These are phyloP conservation scores for Fonsecaea erecta DNA, from an alignment of 2,329 filamentous ascomycete species.

Conservation along the genomic window DNA sequence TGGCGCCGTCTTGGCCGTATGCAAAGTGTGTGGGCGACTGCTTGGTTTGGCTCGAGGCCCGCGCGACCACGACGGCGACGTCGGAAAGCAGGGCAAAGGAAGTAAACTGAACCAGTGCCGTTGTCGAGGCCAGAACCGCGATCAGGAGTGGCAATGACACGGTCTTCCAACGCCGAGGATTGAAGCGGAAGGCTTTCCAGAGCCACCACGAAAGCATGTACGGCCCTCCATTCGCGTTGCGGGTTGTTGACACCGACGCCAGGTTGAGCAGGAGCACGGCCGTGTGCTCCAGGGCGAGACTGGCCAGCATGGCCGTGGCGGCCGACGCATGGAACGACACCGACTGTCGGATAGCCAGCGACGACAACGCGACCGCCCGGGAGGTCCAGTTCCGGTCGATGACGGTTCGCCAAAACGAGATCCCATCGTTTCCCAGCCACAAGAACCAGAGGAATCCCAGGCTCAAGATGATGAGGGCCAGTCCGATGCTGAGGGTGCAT, in stretches of 20 bases:
- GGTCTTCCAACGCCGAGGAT: constrained; percentile 3
- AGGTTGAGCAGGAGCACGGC: constrained; percentile 8
- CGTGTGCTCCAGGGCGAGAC: constrained; percentile 7
- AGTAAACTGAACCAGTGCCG: constrained; percentile 5
- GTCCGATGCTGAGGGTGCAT: constrained; percentile 8
- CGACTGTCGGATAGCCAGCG: constrained; percentile 1
- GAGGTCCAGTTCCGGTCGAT: not conserved
- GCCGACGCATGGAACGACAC: constrained; percentile 6
- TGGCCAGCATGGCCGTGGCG: constrained; percentile 13
- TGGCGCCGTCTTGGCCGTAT: constrained; percentile 2
- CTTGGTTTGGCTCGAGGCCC: not conserved
- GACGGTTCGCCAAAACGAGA: constrained; percentile 5
- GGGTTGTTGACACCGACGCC: constrained; percentile 8
- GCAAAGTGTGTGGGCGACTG: not conserved
- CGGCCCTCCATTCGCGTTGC: constrained; percentile 9
- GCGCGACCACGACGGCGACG: not conserved
- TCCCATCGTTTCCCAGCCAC: constrained; percentile 4
- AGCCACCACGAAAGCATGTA: constrained; percentile 14
- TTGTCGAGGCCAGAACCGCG: constrained; percentile 4
- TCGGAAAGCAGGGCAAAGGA: constrained; percentile 15
- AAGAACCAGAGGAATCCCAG: constrained; percentile 14
- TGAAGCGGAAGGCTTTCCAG: constrained; percentile 5
- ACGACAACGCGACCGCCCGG: constrained; percentile 3
- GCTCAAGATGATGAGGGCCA: constrained; percentile 5
- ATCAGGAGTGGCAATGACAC: constrained; percentile 1